These are phyloP conservation scores for Hemerocallis citrina DNA, from an alignment of 106 monocot species.

Conservation along the genomic window DNA sequence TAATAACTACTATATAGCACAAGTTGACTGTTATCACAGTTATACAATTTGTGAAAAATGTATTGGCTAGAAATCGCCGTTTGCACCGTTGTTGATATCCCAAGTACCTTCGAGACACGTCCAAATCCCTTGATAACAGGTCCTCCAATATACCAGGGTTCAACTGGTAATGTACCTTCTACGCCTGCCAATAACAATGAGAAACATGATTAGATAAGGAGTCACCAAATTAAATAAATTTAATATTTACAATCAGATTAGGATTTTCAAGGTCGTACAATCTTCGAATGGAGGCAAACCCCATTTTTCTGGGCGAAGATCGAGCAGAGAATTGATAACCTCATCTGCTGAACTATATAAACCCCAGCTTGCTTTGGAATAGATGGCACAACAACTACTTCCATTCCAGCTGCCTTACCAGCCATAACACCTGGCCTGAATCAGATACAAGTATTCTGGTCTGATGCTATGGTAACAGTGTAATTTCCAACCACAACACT, in stretches of 20 bases:
- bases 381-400: conserved; percentile 74
- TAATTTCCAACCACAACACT: no score
- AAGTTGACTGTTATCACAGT: no score
- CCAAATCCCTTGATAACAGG: conserved; percentile 93
- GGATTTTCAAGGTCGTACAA: conserved; percentile 59
- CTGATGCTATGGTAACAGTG: no score
- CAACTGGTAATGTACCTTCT: conserved; percentile 74
- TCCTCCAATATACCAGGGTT: conserved; percentile 84
- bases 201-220: neutral
- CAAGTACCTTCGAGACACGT: conserved; percentile 83
- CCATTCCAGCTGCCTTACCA: conserved; percentile 86
- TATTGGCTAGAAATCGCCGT: no score
- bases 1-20: no score
- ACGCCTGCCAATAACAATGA: conserved; percentile 51
- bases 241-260: conserved; percentile 2
- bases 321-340: conserved; percentile 89
- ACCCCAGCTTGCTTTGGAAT: conserved; percentile 50
- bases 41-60: no score
- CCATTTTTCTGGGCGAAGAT: conserved; percentile 83
- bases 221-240: neutral
- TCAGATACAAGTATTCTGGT: no score
- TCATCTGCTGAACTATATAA: conserved; percentile 55
- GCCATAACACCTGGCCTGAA: conserved; percentile 72
- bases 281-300: conserved; percentile 78
- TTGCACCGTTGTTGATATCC: conserved; percentile 98